Evolutionary conservation across 169 alveolate genomes (phyloP), one percentile per base, ranked within the genome.

Genomic region (Babesia bigemina): DNA sequence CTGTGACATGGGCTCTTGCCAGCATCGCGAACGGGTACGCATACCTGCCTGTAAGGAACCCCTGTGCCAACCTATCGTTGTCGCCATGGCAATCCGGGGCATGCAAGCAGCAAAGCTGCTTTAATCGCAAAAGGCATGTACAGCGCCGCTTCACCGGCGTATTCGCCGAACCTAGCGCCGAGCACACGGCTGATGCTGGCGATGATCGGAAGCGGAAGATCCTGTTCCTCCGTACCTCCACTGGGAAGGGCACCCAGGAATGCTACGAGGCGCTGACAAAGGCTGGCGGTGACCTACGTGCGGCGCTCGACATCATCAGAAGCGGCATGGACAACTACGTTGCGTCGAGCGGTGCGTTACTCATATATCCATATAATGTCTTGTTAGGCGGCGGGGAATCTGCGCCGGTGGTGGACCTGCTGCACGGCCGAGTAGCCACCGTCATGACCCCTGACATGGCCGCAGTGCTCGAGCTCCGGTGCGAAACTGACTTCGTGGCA

Each of bases 181-280:
- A 49, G 2, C 28, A 19, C 7, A 21, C 57, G n/a, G 24, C n/a
- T 3, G 69, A 59, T 17, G n/a, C 53, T 7, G 26, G 29, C 1
- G 86, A 76, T 14, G 71, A 56, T 8, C 17, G 71, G 47, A 71
- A 49, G 52, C 52, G 74, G 79, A 79, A 79, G 74, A 33, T 79
- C 12, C 21, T 22, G 67, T 60, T 79, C 28, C 67, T 79, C 45
- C 72, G 87, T 17, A 65, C 75, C 17, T 66, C 81, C 16, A 79
- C 87, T 2, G 87, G 87, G 12, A 57, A 63, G 76, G 87, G 87
- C 8, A 70, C 83, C 11, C 83, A 69, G 70, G 87, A 79, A 24
- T 79, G 87, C 42, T 69, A 36, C 39, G 76, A 70, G 50, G 87
- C 87, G 53, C n/a, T 79, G 53, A 70, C 28, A 9, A 36, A 57